Evolutionary conservation across 257 asterid species (phyloP).

Genomic region (Perilla frutescens): DNA sequence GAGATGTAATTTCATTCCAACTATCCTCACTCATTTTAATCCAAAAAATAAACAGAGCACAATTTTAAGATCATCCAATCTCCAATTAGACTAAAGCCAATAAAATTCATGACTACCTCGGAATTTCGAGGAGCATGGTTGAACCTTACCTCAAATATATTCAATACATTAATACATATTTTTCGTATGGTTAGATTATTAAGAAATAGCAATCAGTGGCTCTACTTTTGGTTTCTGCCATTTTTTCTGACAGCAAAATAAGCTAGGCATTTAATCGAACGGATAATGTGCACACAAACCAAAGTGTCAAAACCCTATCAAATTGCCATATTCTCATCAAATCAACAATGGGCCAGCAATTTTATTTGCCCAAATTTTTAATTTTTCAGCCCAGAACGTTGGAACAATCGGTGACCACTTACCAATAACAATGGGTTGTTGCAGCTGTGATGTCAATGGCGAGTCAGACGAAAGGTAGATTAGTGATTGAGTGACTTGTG

Average conservation of each 20-base stretch:
- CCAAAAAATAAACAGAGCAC: neutral
- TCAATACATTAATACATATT: neutral
- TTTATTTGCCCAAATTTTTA: too few species aligned
- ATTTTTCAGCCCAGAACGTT: too few species aligned
- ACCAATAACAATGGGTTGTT: too few species aligned
- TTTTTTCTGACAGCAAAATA: neutral
- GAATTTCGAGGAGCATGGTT: constrained; percentile 6
- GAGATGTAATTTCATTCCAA: too few species aligned
- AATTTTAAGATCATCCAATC: neutral
- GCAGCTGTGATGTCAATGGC: too few species aligned
- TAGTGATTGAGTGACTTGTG: too few species aligned
- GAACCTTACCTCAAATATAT: neutral
- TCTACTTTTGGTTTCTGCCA: too few species aligned
- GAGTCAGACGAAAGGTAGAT: too few species aligned
- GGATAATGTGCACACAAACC: neutral
- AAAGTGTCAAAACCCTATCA: neutral
- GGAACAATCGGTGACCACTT: too few species aligned
- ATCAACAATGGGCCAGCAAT: too few species aligned
- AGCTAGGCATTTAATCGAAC: constrained; percentile 38
- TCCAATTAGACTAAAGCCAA: neutral
- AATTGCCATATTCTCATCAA: neutral
- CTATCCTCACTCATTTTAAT: neutral
- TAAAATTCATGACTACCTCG: too few species aligned
- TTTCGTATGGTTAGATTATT: neutral
- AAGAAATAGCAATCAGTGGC: neutral